Conservation (phyloP, 768 basidiomycete species). For the Tricholomella constricta region DNA sequence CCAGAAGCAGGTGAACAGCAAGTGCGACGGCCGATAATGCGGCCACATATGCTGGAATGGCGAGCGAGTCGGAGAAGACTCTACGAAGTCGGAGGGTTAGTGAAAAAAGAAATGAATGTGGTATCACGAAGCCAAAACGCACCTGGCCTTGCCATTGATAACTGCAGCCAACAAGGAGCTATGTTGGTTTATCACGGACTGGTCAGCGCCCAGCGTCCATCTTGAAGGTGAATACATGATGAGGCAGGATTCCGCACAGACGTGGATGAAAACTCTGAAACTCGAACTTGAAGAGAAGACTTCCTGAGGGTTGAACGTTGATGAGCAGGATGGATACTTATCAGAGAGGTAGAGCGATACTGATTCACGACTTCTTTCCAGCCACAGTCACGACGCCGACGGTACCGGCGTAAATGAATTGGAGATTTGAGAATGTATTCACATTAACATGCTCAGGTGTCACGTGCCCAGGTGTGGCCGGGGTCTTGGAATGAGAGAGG, state of each 20-base stretch:
- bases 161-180: neutral
- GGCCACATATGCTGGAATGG: slow-evolving; percentile 19
- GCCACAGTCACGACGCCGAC: too few relatives aligned
- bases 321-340: neutral
- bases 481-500: slow-evolving; percentile 8
- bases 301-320: neutral
- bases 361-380: too few relatives aligned
- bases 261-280: too few relatives aligned
- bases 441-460: too few relatives aligned
- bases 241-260: too few relatives aligned
- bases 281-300: neutral
- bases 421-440: too few relatives aligned
- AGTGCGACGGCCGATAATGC: slow-evolving; percentile 15
- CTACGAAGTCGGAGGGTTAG: neutral
- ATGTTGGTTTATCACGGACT: neutral
- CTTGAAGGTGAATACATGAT: slow-evolving; percentile 4
- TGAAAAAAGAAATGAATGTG: neutral
- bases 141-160: slow-evolving; percentile 1
- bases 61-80: slow-evolving; percentile 14
- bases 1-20: slow-evolving; percentile 13
- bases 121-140: neutral
- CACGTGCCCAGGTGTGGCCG: slow-evolving; percentile 12
- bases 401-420: too few relatives aligned
- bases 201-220: neutral
- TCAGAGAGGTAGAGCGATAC: neutral